Conservation (phyloP, 2,329 filamentous ascomycete species). For the Fusarium solani-melongenae region DNA sequence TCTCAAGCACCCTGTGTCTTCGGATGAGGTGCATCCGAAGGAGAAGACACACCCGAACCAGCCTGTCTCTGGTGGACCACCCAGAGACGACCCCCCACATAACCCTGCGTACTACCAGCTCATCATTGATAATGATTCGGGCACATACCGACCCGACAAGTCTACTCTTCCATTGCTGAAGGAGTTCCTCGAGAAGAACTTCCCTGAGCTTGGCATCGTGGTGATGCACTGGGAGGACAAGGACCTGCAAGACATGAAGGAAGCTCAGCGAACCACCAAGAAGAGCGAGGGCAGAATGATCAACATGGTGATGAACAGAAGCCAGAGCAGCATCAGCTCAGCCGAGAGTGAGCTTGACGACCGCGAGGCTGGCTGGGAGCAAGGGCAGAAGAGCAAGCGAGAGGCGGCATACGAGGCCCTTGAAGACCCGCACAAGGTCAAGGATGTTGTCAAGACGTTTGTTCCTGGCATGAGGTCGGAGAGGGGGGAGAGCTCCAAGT, state of each 20-base stretch:
- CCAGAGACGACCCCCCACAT: conserved; percentile 54
- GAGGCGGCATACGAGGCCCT: conserved; percentile 63
- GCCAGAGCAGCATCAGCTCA: conserved; percentile 63
- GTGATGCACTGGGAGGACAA: conserved; percentile 84
- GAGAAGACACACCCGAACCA: conserved; percentile 64
- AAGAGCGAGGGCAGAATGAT: conserved; percentile 67
- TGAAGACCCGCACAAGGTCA: conserved; percentile 61
- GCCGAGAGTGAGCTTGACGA: conserved; percentile 63
- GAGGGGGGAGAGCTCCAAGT: conserved; percentile 33
- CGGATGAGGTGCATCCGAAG: conserved; percentile 55
- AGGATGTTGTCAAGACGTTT: conserved; percentile 47
- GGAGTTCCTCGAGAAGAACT: conserved; percentile 75
- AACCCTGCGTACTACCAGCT: conserved; percentile 78
- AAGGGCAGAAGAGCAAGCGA: conserved; percentile 60
- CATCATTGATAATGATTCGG: conserved; percentile 94
- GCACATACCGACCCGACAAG: conserved; percentile 90
- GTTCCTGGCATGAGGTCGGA: conserved; percentile 40
- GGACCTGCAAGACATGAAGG: conserved; percentile 78
- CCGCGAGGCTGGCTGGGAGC: conserved; percentile 54
- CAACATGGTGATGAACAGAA: conserved; percentile 68
- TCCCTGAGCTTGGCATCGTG: conserved; percentile 80
- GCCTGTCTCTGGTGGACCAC: conserved; percentile 60
- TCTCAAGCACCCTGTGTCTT: conserved; percentile 61
- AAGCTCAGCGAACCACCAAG: conserved; percentile 79
- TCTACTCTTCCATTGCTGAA: conserved; percentile 78